These are phyloP conservation scores for Anaeromyces robustus DNA, from an alignment of 192 early-diverging fungal genomes.

Conservation along the genomic window DNA sequence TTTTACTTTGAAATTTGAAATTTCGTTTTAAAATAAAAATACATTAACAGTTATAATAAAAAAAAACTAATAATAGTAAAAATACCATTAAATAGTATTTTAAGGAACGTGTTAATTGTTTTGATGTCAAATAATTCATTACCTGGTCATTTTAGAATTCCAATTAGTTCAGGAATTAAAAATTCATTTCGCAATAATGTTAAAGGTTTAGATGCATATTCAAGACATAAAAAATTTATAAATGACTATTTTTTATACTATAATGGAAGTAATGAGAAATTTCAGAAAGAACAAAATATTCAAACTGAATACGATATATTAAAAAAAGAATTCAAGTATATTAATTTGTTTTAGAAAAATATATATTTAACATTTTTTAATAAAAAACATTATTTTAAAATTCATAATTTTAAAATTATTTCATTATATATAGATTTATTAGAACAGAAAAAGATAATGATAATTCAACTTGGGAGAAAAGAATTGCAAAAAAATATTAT, in stretches of 20 bases:
- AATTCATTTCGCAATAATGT: background rate
- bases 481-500: conserved; percentile 73
- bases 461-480: conserved; percentile 48
- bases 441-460: conserved; percentile 28
- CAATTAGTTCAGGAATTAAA: background rate
- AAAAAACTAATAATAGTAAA: too few relatives aligned
- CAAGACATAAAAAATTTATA: background rate
- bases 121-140: too few relatives aligned
- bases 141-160: background rate
- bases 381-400: too few relatives aligned
- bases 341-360: too few relatives aligned
- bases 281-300: background rate
- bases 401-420: too few relatives aligned
- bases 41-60: too few relatives aligned
- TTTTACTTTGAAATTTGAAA: too few relatives aligned
- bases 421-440: conserved; percentile 29
- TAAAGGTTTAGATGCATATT: background rate
- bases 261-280: background rate
- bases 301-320: background rate
- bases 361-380: too few relatives aligned
- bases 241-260: background rate
- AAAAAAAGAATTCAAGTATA: background rate
- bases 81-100: too few relatives aligned
- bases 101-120: too few relatives aligned
- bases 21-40: too few relatives aligned